Percentiles rank a stretch among this genome's conserved stretches.
Conservation (phyloP, 176 grass and related monocot genomes). For the Secale cereale region DNA sequence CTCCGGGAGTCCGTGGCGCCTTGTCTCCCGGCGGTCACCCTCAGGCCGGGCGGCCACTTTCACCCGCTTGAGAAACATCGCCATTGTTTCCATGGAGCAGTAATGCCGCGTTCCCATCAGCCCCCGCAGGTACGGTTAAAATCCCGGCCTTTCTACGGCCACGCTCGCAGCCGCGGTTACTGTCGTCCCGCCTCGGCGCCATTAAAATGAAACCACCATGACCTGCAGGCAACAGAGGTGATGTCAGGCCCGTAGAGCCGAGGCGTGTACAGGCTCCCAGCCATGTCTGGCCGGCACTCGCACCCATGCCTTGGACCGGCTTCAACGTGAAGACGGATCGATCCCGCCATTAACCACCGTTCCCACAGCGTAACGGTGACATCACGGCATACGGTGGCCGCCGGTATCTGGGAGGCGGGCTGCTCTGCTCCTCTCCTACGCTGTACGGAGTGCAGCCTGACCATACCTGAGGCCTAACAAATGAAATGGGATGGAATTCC, state of each 20-base stretch:
- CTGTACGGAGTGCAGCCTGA: constrained; percentile 37
- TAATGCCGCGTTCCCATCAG: constrained; percentile 24
- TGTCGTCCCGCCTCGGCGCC: constrained; percentile 19
- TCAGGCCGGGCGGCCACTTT: constrained; percentile 29
- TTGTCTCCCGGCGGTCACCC: background rate
- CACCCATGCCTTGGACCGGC: constrained; percentile 7
- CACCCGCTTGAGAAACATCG: constrained; percentile 6
- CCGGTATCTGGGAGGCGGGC: background rate
- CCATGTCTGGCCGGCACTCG: constrained; percentile 27
- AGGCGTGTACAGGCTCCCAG: constrained; percentile 32
- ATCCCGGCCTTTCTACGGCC: constrained; percentile 2
- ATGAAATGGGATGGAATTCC: background rate
- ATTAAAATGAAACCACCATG: constrained; percentile 28
- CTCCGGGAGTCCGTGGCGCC: constrained; percentile 12
- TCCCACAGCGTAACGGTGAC: constrained; percentile 31
- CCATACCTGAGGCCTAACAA: constrained; percentile 22
- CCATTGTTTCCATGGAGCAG: background rate
- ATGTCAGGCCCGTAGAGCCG: background rate
- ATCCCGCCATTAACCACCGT: background rate
- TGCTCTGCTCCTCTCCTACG: background rate
- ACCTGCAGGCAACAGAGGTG: background rate
- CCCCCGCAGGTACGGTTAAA: constrained; percentile 10
- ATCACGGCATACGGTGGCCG: background rate
- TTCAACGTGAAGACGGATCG: constrained; percentile 16
- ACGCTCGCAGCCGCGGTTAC: constrained; percentile 14